Evolutionary conservation across 129 eudicot genomes (phyloP).

Genomic region (Deinandra increscens): DNA sequence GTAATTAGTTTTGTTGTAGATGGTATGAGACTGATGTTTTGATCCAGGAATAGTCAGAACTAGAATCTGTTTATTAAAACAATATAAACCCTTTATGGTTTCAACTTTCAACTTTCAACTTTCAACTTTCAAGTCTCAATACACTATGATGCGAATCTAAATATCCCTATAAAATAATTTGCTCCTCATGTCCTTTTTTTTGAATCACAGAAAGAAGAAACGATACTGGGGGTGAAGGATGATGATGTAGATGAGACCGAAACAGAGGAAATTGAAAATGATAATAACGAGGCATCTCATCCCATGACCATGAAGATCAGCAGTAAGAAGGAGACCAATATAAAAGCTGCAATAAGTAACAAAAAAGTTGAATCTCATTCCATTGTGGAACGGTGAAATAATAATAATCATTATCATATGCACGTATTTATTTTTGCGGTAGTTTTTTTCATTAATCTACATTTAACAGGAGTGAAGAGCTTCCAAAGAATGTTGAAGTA

Average conservation of each 20-base stretch:
- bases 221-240: conserved; percentile 36
- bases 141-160: not conserved
- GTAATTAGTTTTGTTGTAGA: not conserved
- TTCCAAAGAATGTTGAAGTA: conserved; percentile 45
- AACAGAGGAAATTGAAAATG: conserved; percentile 29
- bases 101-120: not conserved
- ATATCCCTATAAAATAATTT: not conserved
- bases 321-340: conserved; percentile 21
- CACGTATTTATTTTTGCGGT: not conserved
- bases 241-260: conserved; percentile 34
- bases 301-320: conserved; percentile 26
- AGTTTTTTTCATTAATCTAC: conserved; percentile 6
- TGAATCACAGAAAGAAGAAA: conserved; percentile 52
- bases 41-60: not conserved
- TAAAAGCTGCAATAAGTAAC: conserved; percentile 28
- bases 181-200: not conserved
- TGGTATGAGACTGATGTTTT: not conserved
- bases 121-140: not conserved
- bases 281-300: conserved; percentile 15
- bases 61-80: not conserved
- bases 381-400: conserved; percentile 34
- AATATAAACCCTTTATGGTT: not conserved
- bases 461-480: conserved; percentile 40
- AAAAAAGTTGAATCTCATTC: conserved; percentile 31
- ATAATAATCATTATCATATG: not conserved